A percentile compares a stretch with the other conserved stretches of the same genome.
Conservation (phyloP, 768 basidiomycete species). For the Pleurotus ostreatus region DNA sequence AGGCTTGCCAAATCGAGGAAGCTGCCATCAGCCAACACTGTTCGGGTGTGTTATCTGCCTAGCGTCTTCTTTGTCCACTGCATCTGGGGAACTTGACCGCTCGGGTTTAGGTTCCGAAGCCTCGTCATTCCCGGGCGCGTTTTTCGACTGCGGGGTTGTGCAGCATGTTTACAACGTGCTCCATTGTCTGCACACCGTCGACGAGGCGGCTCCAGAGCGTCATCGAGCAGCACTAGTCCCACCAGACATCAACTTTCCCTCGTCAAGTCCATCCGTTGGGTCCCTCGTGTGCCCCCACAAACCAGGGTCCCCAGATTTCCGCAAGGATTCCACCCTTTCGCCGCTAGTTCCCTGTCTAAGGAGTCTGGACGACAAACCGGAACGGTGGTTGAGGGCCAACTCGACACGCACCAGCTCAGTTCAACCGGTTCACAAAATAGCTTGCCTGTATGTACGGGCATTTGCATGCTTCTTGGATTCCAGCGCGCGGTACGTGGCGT, state of each 20-base stretch:
- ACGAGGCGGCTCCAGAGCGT: too few relatives aligned
- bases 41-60: too few relatives aligned
- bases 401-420: neutral
- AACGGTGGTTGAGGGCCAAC: neutral
- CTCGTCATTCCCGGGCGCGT: too few relatives aligned
- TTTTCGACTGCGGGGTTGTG: too few relatives aligned
- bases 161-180: too few relatives aligned
- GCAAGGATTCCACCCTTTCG: conserved; percentile 1
- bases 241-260: too few relatives aligned
- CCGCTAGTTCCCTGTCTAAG: neutral
- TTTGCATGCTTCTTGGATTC: conserved; percentile 9
- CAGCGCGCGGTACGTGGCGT: conserved; percentile 6
- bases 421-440: neutral
- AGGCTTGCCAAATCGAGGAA: neutral
- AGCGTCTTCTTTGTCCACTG: too few relatives aligned
- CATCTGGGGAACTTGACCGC: too few relatives aligned
- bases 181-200: too few relatives aligned
- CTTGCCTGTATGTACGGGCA: neutral
- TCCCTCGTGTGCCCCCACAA: neutral
- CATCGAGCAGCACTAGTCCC: too few relatives aligned
- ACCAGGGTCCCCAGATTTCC: neutral
- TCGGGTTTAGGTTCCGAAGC: too few relatives aligned
- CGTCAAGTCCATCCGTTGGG: too few relatives aligned
- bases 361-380: neutral
- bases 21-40: neutral